phyloP scores from a whole-genome alignment of 83 land plant species.

The Picea abies region DNA sequence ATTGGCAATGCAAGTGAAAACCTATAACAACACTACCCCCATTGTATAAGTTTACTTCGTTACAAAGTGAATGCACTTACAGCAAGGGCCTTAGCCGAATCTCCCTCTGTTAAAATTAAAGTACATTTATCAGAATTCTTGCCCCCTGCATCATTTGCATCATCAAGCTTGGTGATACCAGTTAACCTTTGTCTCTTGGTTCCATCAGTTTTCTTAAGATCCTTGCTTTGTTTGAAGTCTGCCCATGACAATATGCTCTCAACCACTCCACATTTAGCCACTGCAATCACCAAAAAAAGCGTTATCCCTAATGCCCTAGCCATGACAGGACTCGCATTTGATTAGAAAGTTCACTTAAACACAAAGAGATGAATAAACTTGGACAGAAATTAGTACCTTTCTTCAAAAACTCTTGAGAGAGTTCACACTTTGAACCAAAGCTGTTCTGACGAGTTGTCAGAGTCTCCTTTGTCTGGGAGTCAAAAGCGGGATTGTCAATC shows the following conservation, averaged over 20 bases:
- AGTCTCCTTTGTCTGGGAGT: constrained; percentile 98
- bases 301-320: not conserved
- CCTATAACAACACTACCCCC: not conserved
- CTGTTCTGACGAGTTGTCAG: constrained; percentile 88
- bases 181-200: constrained; percentile 64
- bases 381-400: constrained; percentile 56
- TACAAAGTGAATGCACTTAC: constrained; percentile 44
- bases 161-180: constrained; percentile 85
- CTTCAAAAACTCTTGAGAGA: constrained; percentile 75
- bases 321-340: not conserved
- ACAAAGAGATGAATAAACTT: not conserved
- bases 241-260: constrained; percentile 94
- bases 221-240: constrained; percentile 95
- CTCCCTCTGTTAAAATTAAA: constrained; percentile 97
- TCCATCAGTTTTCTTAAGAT: constrained; percentile 97
- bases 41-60: too few species aligned
- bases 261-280: constrained; percentile 85
- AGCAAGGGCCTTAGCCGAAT: constrained; percentile 98
- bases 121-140: constrained; percentile 89
- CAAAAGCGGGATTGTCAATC: constrained; percentile 99
- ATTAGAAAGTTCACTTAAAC: too few species aligned
- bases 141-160: constrained; percentile 98
- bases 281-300: constrained; percentile 32
- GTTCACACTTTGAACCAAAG: constrained; percentile 92
- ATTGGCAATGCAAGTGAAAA: not conserved